phyloP scores from a whole-genome alignment of 352 stramenopile genomes.

The Globisporangium cederbergense region DNA sequence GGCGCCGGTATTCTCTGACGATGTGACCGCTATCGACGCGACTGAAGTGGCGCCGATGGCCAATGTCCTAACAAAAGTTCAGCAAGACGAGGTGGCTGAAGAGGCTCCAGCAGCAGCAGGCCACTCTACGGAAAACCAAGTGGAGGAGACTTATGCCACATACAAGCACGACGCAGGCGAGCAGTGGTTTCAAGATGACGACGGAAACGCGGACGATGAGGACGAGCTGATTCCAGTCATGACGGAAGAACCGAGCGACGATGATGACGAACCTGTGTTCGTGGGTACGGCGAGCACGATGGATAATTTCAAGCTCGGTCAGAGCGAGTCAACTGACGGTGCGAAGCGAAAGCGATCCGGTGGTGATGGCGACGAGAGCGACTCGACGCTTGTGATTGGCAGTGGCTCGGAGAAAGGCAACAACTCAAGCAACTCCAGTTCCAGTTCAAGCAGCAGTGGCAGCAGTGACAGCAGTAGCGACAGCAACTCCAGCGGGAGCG shows the following conservation, averaged over 20 bases:
- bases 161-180: slow-evolving; percentile 2
- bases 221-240: slow-evolving; percentile 12
- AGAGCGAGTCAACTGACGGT: background rate
- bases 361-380: slow-evolving; percentile 21
- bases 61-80: no score
- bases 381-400: slow-evolving; percentile 25
- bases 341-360: slow-evolving; percentile 15
- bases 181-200: slow-evolving; percentile 18
- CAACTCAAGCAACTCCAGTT: slow-evolving; percentile 20
- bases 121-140: background rate
- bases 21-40: background rate
- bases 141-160: background rate
- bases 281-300: slow-evolving; percentile 5
- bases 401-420: slow-evolving; percentile 13
- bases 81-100: background rate
- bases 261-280: slow-evolving; percentile 15
- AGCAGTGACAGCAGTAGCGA: slow-evolving; percentile 18
- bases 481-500: slow-evolving; percentile 19
- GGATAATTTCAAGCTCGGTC: background rate
- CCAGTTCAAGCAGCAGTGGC: slow-evolving; percentile 24
- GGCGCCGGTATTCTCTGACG: background rate
- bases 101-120: background rate
- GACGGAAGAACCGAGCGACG: slow-evolving; percentile 8
- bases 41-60: background rate
- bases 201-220: slow-evolving; percentile 8